These are phyloP conservation scores for Coelastrella sp. DNA, from an alignment of 139 green algal species.

Conservation along the genomic window DNA sequence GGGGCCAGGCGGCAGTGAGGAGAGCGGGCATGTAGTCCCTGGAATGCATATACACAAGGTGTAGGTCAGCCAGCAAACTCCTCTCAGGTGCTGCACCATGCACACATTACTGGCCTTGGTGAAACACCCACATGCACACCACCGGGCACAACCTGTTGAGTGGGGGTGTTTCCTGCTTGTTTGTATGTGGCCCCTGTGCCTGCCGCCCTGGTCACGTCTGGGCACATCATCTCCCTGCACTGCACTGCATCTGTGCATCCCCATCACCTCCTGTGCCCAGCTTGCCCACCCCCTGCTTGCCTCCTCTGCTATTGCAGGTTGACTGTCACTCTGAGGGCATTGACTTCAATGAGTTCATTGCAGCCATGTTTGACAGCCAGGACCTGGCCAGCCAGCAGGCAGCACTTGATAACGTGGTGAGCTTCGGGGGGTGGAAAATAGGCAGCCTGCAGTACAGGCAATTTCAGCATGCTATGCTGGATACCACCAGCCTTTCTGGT, in stretches of 20 bases:
- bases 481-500: no score
- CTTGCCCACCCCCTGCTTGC: not conserved
- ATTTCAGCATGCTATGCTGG: not conserved
- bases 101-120: not conserved
- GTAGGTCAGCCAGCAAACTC: no score
- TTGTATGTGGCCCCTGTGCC: not conserved
- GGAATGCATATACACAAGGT: not conserved
- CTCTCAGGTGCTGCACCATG: not conserved
- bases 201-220: not conserved
- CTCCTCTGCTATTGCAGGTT: conserved; percentile 8
- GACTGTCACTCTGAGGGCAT: conserved; percentile 38
- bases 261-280: not conserved
- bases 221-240: not conserved
- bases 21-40: not conserved
- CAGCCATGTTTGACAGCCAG: conserved; percentile 46
- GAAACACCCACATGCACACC: no score
- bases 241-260: not conserved
- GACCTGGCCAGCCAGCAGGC: conserved; percentile 12
- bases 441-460: not conserved
- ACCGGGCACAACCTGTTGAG: no score
- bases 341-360: conserved; percentile 58
- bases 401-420: not conserved
- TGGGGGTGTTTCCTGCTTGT: no score
- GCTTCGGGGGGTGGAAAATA: not conserved
- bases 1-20: no score